Conservation (phyloP, 345 rosid genomes). For the Cardiospermum halicacabum region DNA sequence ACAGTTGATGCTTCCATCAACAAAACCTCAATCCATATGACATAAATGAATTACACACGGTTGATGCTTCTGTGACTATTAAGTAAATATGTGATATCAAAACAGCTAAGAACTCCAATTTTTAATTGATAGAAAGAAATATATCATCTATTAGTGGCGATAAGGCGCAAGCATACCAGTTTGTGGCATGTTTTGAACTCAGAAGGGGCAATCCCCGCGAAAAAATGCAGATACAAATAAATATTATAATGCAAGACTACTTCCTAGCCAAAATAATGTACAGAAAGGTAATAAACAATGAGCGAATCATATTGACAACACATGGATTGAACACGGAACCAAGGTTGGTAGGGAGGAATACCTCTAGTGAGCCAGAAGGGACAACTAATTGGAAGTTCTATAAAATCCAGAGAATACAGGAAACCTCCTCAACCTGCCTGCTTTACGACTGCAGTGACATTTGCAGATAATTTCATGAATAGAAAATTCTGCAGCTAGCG, state of each 20-base stretch:
- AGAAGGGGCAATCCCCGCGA: not conserved
- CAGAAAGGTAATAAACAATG: not conserved
- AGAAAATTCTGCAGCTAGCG: conserved; percentile 21
- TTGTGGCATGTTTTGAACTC: not conserved
- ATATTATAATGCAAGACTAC: not conserved
- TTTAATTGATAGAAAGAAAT: too few species aligned
- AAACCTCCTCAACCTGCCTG: conserved; percentile 69
- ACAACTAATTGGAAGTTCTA: conserved; percentile 55
- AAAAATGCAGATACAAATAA: too few species aligned
- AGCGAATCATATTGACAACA: conserved; percentile 6
- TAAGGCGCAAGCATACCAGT: not conserved
- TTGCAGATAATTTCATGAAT: conserved; percentile 49
- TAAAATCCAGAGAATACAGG: conserved; percentile 44
- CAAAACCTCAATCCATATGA: not conserved
- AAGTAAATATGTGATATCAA: not conserved
- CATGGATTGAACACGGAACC: conserved; percentile 21
- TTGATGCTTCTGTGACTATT: not conserved
- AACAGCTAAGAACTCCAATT: too few species aligned
- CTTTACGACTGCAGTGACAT: conserved; percentile 71
- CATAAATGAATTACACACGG: not conserved
- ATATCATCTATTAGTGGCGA: not conserved
- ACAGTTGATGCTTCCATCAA: not conserved
- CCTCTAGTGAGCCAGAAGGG: conserved; percentile 57
- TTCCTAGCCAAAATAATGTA: not conserved
- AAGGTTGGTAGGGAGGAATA: conserved; percentile 43